Evolutionary conservation across 78 protist genomes (phyloP), one percentile per base, ranked within the genome.

Genomic region (Andalucia godoyi): DNA sequence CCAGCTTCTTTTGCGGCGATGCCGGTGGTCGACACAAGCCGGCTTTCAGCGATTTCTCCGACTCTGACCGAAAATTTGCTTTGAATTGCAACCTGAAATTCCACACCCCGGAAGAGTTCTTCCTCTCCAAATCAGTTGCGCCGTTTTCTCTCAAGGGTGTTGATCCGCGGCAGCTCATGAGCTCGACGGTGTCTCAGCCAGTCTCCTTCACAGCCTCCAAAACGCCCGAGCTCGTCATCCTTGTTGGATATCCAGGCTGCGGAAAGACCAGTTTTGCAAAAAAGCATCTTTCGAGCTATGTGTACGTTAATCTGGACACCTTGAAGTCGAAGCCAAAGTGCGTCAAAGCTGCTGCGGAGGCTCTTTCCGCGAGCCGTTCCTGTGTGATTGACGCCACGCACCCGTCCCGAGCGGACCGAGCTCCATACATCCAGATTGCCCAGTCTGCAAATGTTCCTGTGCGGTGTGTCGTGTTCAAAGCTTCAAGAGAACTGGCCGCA

Each of bases 21-120:
- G 88, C 88, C 4, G 92, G 86, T 15, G 92, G 92, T 17, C 45
- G 92, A 10, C n/a, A 76, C 77, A 21, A 74, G 46, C 8, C 6
- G n/a, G 21, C 30, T 52, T 60, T 50, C 39, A 37, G 39, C 73
- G 92, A 87, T 75, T 81, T 81, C 46, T 67, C 85, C n/a, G 55
- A 76, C 40, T 53, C 81, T 49, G 92, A 87, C 68, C 33, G 76
- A 0, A 79, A 66, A 34, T 83, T 79, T 34, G 92, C 92, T 7
- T 12, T 10, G 43, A 70, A 83, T 30, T 30, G 40, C 18, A 77
- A 83, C 18, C 55, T 81, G 49, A 36, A 12, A 21, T 87, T 87
- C 74, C 7, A 70, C 43, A 87, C 92, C 0, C 92, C 92, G 15
- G 92, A 87, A 17, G 81, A 77, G 49, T 79, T 77, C 63, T 87